phyloP scores from a whole-genome alignment of 805 yeast species.

The Teunomyces lycoperdinae region DNA sequence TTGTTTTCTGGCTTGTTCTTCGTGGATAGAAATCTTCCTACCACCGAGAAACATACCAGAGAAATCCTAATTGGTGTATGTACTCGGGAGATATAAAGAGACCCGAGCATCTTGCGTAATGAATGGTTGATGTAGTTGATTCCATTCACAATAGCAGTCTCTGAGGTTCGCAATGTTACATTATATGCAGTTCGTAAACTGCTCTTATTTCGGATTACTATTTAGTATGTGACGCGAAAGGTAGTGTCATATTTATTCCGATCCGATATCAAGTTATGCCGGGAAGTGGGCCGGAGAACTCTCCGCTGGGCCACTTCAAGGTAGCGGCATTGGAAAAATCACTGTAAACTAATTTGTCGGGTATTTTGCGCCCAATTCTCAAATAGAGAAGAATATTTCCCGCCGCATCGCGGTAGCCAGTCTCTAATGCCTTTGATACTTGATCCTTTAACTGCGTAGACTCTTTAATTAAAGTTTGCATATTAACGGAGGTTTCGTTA shows the following conservation, averaged over 20 bases:
- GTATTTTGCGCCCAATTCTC: slow-evolving; percentile 53
- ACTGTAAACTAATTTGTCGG: slow-evolving; percentile 39
- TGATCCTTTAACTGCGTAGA: slow-evolving; percentile 19
- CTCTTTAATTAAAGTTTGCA: slow-evolving; percentile 20
- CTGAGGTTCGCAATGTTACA: neutral
- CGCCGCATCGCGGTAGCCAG: slow-evolving; percentile 20
- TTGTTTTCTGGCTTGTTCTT: neutral
- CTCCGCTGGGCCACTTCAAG: slow-evolving; percentile 59
- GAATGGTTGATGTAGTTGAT: no score
- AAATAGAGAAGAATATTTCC: slow-evolving; percentile 45
- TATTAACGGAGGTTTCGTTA: slow-evolving; percentile 38
- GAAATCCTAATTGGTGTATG: neutral
- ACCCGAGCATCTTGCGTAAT: neutral
- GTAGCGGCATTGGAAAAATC: slow-evolving; percentile 68
- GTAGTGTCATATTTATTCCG: no score
- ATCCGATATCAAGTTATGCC: slow-evolving; percentile 44
- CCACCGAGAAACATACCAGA: slow-evolving; percentile 4
- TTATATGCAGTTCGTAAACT: neutral
- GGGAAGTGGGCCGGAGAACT: slow-evolving; percentile 46
- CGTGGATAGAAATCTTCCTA: neutral
- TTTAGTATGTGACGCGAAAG: no score
- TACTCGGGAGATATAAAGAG: neutral
- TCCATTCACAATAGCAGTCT: neutral
- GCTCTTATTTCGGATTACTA: no score
- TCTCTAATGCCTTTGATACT: slow-evolving; percentile 28